Conservation (phyloP, 1,284 basidiomycete genomes). For the Pseudozyma hubeiensis region DNA sequence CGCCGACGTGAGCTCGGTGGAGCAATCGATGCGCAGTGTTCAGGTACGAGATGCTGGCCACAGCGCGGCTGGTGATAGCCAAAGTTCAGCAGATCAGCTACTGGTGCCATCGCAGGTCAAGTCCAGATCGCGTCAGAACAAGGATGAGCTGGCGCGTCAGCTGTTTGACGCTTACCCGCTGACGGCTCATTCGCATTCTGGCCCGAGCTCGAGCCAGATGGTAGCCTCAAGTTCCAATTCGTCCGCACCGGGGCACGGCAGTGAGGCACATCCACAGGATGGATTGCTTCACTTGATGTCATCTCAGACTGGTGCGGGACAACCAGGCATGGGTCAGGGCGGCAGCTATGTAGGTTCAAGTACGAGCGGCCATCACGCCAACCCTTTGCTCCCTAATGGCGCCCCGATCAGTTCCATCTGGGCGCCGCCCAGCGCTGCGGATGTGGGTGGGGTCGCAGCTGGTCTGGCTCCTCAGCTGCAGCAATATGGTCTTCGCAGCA, state of each 20-base stretch:
- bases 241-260: constrained; percentile 4
- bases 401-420: constrained; percentile 50
- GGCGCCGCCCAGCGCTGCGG: constrained; percentile 31
- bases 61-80: neutral
- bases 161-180: constrained; percentile 32
- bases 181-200: constrained; percentile 1
- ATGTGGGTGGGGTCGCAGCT: constrained; percentile 7
- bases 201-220: constrained; percentile 8
- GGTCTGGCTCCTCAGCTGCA: constrained; percentile 22
- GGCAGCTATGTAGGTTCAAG: constrained; percentile 1
- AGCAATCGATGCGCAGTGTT: constrained; percentile 39
- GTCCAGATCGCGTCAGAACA: constrained; percentile 12
- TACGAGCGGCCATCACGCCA: constrained; percentile 4
- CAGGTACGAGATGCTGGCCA: constrained; percentile 29
- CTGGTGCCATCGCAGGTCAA: constrained; percentile 41
- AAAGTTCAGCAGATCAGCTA: constrained; percentile 8
- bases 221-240: constrained; percentile 11
- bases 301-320: constrained; percentile 1
- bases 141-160: constrained; percentile 22
- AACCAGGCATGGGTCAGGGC: neutral
- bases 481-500: constrained; percentile 10
- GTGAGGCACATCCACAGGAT: constrained; percentile 31
- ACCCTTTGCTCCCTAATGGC: constrained; percentile 31
- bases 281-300: constrained; percentile 44
- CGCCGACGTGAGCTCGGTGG: constrained; percentile 18